These are phyloP conservation scores for Benincasa hispida DNA, from an alignment of 306 rosid species.

Conservation along the genomic window DNA sequence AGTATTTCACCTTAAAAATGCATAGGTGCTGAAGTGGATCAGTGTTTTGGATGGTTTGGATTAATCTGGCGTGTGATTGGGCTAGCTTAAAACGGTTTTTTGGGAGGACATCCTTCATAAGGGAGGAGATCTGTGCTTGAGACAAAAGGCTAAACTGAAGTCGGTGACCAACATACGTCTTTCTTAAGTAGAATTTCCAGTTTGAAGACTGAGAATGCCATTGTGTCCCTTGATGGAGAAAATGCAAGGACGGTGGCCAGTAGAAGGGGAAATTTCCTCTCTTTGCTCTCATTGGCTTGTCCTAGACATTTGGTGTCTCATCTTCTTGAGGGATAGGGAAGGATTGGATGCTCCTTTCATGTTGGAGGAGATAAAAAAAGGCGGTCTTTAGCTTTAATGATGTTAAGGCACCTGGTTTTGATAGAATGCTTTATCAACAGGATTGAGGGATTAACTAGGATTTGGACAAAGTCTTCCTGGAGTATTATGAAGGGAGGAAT, in stretches of 20 bases:
- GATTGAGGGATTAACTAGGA: background rate
- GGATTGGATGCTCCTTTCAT: background rate
- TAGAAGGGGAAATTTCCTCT: background rate
- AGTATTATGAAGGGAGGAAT: background rate
- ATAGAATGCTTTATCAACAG: background rate
- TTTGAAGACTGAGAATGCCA: background rate
- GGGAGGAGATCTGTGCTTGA: background rate
- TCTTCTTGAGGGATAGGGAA: background rate
- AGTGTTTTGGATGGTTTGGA: background rate
- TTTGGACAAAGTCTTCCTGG: background rate
- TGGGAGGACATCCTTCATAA: background rate
- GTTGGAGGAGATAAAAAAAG: background rate
- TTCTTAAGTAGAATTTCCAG: background rate
- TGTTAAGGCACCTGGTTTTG: too few relatives aligned
- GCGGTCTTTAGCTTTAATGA: too few relatives aligned
- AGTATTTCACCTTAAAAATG: background rate
- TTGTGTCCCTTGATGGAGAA: background rate
- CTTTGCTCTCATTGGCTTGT: background rate
- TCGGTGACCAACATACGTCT: background rate
- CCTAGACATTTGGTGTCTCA: too few relatives aligned
- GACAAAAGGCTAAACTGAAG: background rate
- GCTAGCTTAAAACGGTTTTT: background rate
- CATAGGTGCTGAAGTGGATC: background rate
- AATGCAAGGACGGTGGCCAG: background rate
- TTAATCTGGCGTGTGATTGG: background rate